Evolutionary conservation across 192 early-diverging fungal genomes (phyloP), one percentile per base, ranked within the genome.

Genomic region (Coemansia sp.): DNA sequence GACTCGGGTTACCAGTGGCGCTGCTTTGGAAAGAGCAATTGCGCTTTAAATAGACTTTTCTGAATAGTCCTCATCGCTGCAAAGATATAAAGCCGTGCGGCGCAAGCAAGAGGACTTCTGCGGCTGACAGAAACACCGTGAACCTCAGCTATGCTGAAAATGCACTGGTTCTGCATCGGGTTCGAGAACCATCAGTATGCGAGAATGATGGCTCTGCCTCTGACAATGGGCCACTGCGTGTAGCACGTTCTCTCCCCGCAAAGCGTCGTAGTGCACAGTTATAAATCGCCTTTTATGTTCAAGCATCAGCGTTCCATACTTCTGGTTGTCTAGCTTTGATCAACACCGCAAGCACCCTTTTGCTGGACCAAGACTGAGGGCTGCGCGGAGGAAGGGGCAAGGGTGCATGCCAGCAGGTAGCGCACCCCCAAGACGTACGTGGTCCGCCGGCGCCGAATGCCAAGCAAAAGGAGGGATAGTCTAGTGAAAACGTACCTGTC

Each of bases 291-390:
- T 35, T 35, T 8, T 35, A 35, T 35, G 32, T 6, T 8, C 0
- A 35, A 6, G 32, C 11, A 55, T 25, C 53, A 8, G 53, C 27
- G 53, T 55, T 7, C 52, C 52, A 54, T 5, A 32, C 52, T 54
- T 54, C 52, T 54, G 52, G 52, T 45, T 45, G 41, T n/a, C 15
- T 12, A 45, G 41, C 41, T 45, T 45, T 12, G 41, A 45, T 45
- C 41, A 45, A 2, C 15, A 45, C 41, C 15, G 15, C 41, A 45
- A n/a, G 41, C 41, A 9, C 41, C 41, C 15, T 7, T 45, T 45
- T 15, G 11, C 41, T 5, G 15, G 1, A 45, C 41, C 41, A 45
- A 45, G 15, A 45, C 41, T 45, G 41, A 45, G 41, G 41, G 41
- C 14, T n/a, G 41, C 15, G 41, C 15, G 4, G 14, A 45, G 41